Evolutionary conservation across 208 protist genomes (phyloP), one percentile per base, ranked within the genome.

Genomic region (Leishmania amazonensis): DNA sequence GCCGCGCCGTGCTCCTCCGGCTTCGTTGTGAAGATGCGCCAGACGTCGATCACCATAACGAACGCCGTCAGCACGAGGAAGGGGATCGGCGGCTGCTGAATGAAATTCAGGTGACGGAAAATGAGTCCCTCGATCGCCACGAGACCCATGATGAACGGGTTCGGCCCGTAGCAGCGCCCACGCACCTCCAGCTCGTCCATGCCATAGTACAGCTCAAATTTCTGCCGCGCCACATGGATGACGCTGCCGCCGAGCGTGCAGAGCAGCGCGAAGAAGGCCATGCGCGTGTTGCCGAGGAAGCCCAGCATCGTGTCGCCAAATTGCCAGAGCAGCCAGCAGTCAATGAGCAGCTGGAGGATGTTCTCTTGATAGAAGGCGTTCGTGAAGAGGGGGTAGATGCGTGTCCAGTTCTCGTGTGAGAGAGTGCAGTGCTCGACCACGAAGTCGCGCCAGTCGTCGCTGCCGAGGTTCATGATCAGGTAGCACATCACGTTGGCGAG

Each of bases 41-140:
- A 97, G 57, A 96, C 93, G 78, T 97, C 94, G 67, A 97, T 96
- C 19, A 96, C 90, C 91, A 97, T 97, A 70, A 96, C 91, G 76
- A 96, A 94, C 1, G 93, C 94, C 5, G 94, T 96, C 67, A 97
- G 90, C 75, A 97, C 93, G 54, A 97, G 85, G 84, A 96, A 97
- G 8, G 94, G 94, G 38, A 97, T 89, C 17, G 94, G 94, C n/a
- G 94, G 94, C 86, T 96, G 92, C 89, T 96, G 93, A 70, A 96
- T 93, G 79, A 97, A 96, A 89, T 96, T 97, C 28, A 97, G 88
- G 79, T 97, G 94, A 17, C 94, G 92, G 84, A 97, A 97, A 67
- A 97, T 96, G 65, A 96, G 88, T 11, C 94, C 94, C 78, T 97
- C 94, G 19, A 97, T 88, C 31, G 88, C 88, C 67, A 97, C 89